Conservation (phyloP, 2,329 filamentous ascomycete genomes). For the Hypoxylon sp. region DNA sequence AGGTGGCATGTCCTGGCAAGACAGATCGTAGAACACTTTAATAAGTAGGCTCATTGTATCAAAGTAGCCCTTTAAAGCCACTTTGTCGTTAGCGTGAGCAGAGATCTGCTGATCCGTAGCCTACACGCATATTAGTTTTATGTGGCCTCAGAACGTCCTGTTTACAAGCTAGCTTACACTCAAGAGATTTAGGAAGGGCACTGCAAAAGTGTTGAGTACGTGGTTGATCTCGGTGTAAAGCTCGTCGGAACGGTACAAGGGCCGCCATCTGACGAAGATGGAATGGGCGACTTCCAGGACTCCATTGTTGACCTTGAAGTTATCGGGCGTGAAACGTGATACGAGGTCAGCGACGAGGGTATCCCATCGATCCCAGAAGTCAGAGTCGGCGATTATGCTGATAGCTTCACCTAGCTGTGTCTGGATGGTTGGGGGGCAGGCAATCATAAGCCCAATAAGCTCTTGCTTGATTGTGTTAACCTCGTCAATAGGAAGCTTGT, state of each 20-base stretch:
- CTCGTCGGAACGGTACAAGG: constrained; percentile 91
- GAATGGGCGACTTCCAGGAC: constrained; percentile 98
- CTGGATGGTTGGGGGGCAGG: constrained; percentile 88
- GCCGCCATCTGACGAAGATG: constrained; percentile 96
- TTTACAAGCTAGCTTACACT: constrained; percentile 65
- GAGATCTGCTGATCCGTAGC: constrained; percentile 80
- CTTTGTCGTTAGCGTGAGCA: constrained; percentile 81
- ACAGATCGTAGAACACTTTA: constrained; percentile 95
- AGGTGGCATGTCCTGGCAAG: constrained; percentile 95
- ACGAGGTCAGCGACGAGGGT: constrained; percentile 93
- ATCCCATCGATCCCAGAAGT: constrained; percentile 97
- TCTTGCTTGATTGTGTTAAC: constrained; percentile 93
- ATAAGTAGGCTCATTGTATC: constrained; percentile 89
- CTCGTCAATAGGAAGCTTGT: constrained; percentile 87
- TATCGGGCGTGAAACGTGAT: constrained; percentile 83
- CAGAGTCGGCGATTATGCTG: constrained; percentile 96
- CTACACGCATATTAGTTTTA: constrained; percentile 55
- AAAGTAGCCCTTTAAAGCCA: constrained; percentile 82
- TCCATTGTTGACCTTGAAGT: constrained; percentile 89
- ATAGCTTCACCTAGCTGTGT: constrained; percentile 96
- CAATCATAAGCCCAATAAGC: constrained; percentile 96
- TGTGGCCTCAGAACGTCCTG: background rate
- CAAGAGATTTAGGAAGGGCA: constrained; percentile 85
- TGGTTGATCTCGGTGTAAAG: constrained; percentile 97
- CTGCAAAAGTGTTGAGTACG: constrained; percentile 87